Conservation (phyloP, 345 rosid genomes). For the Litchi chinensis region DNA sequence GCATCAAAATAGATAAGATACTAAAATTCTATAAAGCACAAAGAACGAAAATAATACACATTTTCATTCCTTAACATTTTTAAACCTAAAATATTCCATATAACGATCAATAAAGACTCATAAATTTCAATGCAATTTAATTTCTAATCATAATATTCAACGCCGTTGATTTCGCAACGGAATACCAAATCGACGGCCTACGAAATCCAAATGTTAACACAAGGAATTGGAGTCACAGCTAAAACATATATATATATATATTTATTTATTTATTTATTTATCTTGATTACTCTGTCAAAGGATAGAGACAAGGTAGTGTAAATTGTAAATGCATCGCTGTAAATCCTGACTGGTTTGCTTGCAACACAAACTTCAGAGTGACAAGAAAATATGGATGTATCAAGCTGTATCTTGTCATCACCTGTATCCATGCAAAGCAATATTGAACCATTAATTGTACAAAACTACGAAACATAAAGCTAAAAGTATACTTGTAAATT, state of each 20-base stretch:
- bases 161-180: too few species aligned
- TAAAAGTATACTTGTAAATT: too few species aligned
- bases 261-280: constrained; percentile 31
- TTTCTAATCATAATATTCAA: not conserved
- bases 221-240: not conserved
- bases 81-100: not conserved
- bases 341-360: constrained; percentile 27
- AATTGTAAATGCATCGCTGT: too few species aligned
- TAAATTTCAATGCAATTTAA: not conserved
- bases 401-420: constrained; percentile 23
- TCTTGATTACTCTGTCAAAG: constrained; percentile 11
- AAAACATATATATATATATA: not conserved
- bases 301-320: constrained; percentile 23
- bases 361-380: constrained; percentile 34
- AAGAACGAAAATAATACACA: not conserved
- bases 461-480: not conserved
- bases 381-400: constrained; percentile 30
- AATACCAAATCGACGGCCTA: not conserved
- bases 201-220: not conserved
- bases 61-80: not conserved
- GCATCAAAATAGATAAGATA: not conserved
- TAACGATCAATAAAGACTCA: not conserved
- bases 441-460: not conserved
- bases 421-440: constrained; percentile 21
- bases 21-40: not conserved